A percentile compares a stretch with the other conserved stretches of the same genome.
Conservation (phyloP, 371 early-diverging fungal species). For the Basidiobolus heterosporus region DNA sequence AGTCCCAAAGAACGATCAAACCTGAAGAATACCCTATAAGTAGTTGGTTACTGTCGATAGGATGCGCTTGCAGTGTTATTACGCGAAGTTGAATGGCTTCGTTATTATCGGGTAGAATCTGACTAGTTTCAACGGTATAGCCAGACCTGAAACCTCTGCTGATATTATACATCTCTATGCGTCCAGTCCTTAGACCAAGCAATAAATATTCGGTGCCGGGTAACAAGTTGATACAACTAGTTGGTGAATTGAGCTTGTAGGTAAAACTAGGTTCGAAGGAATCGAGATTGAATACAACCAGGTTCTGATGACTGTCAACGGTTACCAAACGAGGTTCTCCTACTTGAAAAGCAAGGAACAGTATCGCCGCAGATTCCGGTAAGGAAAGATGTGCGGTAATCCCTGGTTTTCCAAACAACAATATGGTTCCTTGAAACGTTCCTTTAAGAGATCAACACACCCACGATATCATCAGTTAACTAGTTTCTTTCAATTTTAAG, state of each 20-base stretch:
- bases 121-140: constrained; percentile 25
- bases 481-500: too few relatives aligned
- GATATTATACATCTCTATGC: constrained; percentile 32
- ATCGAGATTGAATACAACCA: too few relatives aligned
- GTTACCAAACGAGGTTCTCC: too few relatives aligned
- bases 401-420: too few relatives aligned
- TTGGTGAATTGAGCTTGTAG: too few relatives aligned
- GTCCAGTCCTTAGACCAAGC: constrained; percentile 33
- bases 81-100: constrained; percentile 11
- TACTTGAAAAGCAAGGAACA: too few relatives aligned
- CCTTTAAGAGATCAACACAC: too few relatives aligned
- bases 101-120: constrained; percentile 14
- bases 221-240: constrained; percentile 25
- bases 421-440: not conserved
- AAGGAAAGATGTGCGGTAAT: too few relatives aligned
- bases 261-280: too few relatives aligned
- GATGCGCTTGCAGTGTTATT: constrained; percentile 29
- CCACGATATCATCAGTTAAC: too few relatives aligned
- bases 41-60: constrained; percentile 25
- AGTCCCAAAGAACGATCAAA: constrained; percentile 23
- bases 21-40: constrained; percentile 29
- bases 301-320: too few relatives aligned
- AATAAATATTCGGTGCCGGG: constrained; percentile 36
- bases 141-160: constrained; percentile 13
- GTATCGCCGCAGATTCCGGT: too few relatives aligned